phyloP scores from a whole-genome alignment of 2,329 filamentous ascomycete genomes.

The Diaporthe amygdali region DNA sequence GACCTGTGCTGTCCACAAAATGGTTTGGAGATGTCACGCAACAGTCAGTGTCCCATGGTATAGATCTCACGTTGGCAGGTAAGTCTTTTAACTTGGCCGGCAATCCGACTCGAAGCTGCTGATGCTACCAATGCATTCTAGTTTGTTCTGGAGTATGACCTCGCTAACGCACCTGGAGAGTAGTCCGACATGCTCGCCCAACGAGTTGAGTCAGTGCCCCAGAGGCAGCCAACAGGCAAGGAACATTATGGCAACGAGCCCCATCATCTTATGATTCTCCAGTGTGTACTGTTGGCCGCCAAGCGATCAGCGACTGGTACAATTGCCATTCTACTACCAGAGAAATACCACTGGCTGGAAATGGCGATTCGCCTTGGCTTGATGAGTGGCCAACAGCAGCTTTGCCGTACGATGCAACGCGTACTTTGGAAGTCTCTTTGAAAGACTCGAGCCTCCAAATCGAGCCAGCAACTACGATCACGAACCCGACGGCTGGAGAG shows the following conservation, averaged over 20 bases:
- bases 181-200: not conserved
- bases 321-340: too few relatives aligned
- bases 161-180: not conserved
- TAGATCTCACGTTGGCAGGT: not conserved
- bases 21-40: not conserved
- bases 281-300: not conserved
- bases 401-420: too few relatives aligned
- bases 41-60: not conserved
- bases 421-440: too few relatives aligned
- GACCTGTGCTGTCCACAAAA: too few relatives aligned
- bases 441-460: not conserved
- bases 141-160: not conserved
- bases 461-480: not conserved
- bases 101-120: not conserved
- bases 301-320: too few relatives aligned
- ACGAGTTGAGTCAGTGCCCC: not conserved
- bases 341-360: not conserved
- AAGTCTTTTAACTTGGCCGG: not conserved
- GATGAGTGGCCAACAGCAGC: not conserved
- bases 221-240: not conserved
- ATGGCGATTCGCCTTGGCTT: not conserved
- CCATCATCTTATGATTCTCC: too few relatives aligned
- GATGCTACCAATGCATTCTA: too few relatives aligned
- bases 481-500: not conserved
- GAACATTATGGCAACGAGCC: not conserved